Evolutionary conservation across 192 early-diverging fungal species (phyloP).

Genomic region (Backusella morwellensis): DNA sequence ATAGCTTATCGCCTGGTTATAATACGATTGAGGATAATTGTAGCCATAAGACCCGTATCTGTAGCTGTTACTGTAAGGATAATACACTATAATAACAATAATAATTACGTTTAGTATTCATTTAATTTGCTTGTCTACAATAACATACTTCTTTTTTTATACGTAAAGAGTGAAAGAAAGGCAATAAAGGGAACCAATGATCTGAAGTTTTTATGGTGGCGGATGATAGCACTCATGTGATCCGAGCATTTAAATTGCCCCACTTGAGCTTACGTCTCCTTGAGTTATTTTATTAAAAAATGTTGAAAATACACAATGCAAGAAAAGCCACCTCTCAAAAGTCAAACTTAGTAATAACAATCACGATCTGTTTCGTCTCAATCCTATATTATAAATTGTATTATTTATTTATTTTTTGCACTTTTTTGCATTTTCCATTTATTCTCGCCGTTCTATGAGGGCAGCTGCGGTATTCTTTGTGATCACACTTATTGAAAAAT

Average conservation of each 20-base stretch:
- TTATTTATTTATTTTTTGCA: no score
- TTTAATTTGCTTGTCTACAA: neutral
- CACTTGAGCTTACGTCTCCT: neutral
- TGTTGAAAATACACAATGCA: no score
- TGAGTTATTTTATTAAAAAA: neutral
- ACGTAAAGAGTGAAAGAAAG: neutral
- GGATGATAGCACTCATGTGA: neutral
- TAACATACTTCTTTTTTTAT: conserved; percentile 1
- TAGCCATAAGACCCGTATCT: neutral
- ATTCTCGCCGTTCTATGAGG: no score
- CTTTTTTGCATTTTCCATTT: no score
- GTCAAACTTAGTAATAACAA: no score
- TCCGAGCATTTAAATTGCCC: neutral
- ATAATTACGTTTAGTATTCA: neutral
- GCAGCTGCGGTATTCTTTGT: no score
- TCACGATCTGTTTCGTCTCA: no score
- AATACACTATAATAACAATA: neutral
- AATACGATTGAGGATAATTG: neutral
- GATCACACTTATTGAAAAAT: no score
- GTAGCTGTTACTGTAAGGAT: neutral
- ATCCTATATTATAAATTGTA: no score
- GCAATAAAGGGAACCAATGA: neutral
- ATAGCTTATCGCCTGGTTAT: neutral
- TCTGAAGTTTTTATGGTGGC: neutral
- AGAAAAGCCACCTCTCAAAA: no score